Evolutionary conservation across 768 basidiomycete species (phyloP).

Genomic region (Rhodotorula taiwanensis): DNA sequence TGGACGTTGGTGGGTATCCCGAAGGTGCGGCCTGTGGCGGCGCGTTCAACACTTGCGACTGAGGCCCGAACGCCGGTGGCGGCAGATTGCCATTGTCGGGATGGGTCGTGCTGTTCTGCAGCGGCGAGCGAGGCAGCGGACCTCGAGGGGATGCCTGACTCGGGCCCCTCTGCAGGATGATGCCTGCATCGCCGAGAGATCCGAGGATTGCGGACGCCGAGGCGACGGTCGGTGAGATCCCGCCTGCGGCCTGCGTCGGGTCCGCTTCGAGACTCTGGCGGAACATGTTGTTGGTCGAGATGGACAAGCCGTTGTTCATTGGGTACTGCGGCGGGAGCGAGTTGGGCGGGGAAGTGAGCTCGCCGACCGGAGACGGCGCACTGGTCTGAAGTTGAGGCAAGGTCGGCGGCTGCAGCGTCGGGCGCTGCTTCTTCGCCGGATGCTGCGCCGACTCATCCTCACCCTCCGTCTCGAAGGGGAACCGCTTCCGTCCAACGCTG

Average conservation of each 20-base stretch:
- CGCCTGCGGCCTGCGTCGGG: slow-evolving; percentile 14
- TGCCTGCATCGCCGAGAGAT: slow-evolving; percentile 21
- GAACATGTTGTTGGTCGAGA: slow-evolving; percentile 9
- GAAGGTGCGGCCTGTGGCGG: too few relatives aligned
- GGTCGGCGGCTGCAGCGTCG: neutral
- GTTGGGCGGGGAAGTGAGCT: neutral
- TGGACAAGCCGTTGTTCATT: slow-evolving; percentile 16
- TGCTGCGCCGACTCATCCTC: neutral
- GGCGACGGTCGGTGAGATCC: slow-evolving; percentile 38
- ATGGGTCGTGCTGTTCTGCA: neutral
- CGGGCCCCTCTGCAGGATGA: too few relatives aligned
- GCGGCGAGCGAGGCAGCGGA: neutral
- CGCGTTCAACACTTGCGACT: too few relatives aligned
- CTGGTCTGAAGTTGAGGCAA: neutral
- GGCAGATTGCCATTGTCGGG: too few relatives aligned
- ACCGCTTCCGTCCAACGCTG: neutral
- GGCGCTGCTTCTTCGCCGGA: slow-evolving; percentile 1
- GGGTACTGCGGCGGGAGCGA: too few relatives aligned
- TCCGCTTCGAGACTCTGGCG: slow-evolving; percentile 19
- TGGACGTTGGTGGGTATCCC: too few relatives aligned
- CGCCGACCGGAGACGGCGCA: neutral
- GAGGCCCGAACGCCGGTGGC: too few relatives aligned
- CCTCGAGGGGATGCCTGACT: neutral
- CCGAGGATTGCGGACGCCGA: slow-evolving; percentile 39
- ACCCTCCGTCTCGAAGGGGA: too few relatives aligned